phyloP scores from a whole-genome alignment of 768 basidiomycete genomes.

The Asterophora lycoperdoides region DNA sequence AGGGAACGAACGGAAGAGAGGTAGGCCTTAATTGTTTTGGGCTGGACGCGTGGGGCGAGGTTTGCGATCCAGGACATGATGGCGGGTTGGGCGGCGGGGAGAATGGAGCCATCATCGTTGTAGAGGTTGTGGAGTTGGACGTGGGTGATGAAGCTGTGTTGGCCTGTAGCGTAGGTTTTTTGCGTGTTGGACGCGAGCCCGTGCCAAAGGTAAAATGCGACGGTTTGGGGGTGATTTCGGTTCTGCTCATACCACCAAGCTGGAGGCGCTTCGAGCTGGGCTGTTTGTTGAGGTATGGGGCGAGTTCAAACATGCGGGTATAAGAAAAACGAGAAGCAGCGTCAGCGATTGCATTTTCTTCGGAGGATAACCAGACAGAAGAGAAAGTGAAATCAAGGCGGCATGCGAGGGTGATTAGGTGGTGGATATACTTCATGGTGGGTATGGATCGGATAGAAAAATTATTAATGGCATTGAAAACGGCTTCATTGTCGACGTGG shows the following conservation, averaged over 20 bases:
- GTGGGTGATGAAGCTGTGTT: background rate
- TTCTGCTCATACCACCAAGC: background rate
- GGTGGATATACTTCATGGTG: background rate
- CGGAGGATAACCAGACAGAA: slow-evolving; percentile 3
- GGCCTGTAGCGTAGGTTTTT: slow-evolving; percentile 22
- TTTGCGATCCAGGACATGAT: slow-evolving; percentile 21
- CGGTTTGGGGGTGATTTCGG: background rate
- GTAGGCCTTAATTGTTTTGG: slow-evolving; percentile 19
- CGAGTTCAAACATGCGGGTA: slow-evolving; percentile 20
- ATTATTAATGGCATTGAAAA: slow-evolving; percentile 17
- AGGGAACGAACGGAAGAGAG: slow-evolving; percentile 22
- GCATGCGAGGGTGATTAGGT: background rate
- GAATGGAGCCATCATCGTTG: background rate
- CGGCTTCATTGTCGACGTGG: background rate
- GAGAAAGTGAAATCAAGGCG: background rate
- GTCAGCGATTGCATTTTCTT: slow-evolving; percentile 10
- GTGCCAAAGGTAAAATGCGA: no score
- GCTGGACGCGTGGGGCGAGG: slow-evolving; percentile 11
- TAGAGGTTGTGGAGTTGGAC: background rate
- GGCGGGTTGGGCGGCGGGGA: background rate
- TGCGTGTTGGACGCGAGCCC: no score
- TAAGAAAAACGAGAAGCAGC: slow-evolving; percentile 25
- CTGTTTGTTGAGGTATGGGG: slow-evolving; percentile 10
- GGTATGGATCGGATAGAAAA: background rate
- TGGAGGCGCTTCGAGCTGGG: background rate